These are phyloP conservation scores for Ceratobasidium sp. DNA, from an alignment of 1,284 basidiomycete genomes.

Conservation along the genomic window DNA sequence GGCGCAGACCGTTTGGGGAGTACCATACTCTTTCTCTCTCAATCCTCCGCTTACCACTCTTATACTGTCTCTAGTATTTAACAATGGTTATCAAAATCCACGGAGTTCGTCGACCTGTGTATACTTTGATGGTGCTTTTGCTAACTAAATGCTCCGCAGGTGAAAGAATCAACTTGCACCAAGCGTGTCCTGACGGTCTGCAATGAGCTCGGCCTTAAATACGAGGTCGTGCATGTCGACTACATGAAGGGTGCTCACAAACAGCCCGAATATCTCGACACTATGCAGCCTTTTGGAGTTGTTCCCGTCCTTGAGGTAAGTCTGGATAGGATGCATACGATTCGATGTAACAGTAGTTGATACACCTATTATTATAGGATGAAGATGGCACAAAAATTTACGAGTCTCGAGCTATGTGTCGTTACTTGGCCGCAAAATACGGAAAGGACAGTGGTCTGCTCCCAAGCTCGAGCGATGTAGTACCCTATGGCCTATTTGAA, in stretches of 20 bases:
- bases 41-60: neutral
- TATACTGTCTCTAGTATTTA: neutral
- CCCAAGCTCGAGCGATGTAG: slow-evolving; percentile 49
- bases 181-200: slow-evolving; percentile 41
- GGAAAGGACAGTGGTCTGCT: slow-evolving; percentile 36
- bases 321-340: too few relatives aligned
- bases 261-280: slow-evolving; percentile 30
- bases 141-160: neutral
- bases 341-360: too few relatives aligned
- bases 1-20: neutral
- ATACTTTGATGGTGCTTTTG: neutral
- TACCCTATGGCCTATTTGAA: slow-evolving; percentile 55
- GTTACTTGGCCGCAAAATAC: slow-evolving; percentile 54
- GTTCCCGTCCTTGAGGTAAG: slow-evolving; percentile 46
- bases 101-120: neutral
- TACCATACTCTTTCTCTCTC: neutral
- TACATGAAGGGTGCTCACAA: slow-evolving; percentile 40
- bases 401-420: slow-evolving; percentile 57
- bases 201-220: slow-evolving; percentile 44
- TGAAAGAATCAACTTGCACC: slow-evolving; percentile 39
- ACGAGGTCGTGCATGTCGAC: slow-evolving; percentile 10
- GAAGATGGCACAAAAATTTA: slow-evolving; percentile 37
- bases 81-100: slow-evolving; percentile 19
- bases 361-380: slow-evolving; percentile 3
- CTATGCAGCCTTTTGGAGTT: slow-evolving; percentile 47